Conservation (phyloP, 139 green algal genomes). For the Closterium sp. region DNA sequence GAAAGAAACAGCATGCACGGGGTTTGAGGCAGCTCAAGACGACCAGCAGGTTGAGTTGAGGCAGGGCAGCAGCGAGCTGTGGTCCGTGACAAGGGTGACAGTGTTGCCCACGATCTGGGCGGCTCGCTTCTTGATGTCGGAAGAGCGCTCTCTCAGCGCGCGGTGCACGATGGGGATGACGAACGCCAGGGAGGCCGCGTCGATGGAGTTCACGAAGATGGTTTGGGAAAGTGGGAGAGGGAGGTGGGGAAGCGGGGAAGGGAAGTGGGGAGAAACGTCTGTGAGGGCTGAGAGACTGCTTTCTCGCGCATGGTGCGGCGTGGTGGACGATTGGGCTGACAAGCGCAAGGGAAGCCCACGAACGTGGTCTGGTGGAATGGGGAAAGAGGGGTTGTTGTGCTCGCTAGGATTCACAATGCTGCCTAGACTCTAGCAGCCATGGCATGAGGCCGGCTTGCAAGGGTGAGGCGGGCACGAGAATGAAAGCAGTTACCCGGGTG, state of each 20-base stretch:
- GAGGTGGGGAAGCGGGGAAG: too few species aligned
- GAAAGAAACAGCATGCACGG: too few species aligned
- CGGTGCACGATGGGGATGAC: slow-evolving; percentile 91
- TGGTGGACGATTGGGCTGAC: background rate
- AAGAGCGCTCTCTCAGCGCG: slow-evolving; percentile 80
- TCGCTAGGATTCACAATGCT: slow-evolving; percentile 83
- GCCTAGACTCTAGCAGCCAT: slow-evolving; percentile 73
- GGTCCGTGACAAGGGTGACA: slow-evolving; percentile 85
- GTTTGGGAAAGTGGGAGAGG: slow-evolving; percentile 56
- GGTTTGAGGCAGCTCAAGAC: slow-evolving; percentile 37
- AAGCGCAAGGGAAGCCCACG: too few species aligned
- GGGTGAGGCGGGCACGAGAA: background rate
- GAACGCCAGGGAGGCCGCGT: slow-evolving; percentile 86
- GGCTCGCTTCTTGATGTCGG: slow-evolving; percentile 91
- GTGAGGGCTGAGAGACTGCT: too few species aligned
- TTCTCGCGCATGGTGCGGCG: background rate
- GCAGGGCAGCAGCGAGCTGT: slow-evolving; percentile 94
- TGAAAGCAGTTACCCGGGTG: background rate
- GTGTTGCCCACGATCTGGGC: slow-evolving; percentile 93
- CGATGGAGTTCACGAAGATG: slow-evolving; percentile 93
- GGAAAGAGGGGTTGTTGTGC: slow-evolving; percentile 66
- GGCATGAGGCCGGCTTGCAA: slow-evolving; percentile 64
- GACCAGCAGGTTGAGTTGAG: slow-evolving; percentile 80
- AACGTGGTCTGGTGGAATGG: slow-evolving; percentile 66
- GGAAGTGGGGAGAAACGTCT: too few species aligned